phyloP scores from a whole-genome alignment of 805 yeast genomes.

The Clavispora vitiphila region DNA sequence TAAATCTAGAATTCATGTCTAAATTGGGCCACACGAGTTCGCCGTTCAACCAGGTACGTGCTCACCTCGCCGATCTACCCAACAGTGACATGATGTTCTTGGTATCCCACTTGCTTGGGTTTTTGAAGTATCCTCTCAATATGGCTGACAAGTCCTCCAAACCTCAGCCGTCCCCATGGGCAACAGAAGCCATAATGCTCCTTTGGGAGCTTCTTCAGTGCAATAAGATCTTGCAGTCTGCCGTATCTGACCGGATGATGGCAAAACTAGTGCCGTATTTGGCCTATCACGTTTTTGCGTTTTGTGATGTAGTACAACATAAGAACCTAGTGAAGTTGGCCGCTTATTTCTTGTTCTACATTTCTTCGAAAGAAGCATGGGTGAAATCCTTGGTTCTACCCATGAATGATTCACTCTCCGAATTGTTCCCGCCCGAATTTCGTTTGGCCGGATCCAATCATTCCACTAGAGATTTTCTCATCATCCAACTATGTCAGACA shows the following conservation, averaged over 20 bases:
- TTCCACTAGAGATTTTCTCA: slow-evolving; percentile 61
- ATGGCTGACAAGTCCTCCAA: slow-evolving; percentile 1
- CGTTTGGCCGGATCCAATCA: slow-evolving; percentile 37
- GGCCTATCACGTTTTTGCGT: slow-evolving; percentile 53
- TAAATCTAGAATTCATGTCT: not conserved
- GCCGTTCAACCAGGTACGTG: slow-evolving; percentile 46
- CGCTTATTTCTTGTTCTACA: slow-evolving; percentile 47
- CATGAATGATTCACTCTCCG: slow-evolving; percentile 40
- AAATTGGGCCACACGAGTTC: not conserved
- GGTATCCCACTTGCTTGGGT: slow-evolving; percentile 41
- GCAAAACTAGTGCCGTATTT: slow-evolving; percentile 51
- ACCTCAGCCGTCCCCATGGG: slow-evolving; percentile 37
- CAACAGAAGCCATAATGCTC: slow-evolving; percentile 55
- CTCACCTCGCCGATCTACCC: slow-evolving; percentile 47
- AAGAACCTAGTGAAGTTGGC: slow-evolving; percentile 45
- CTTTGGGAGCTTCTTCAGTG: slow-evolving; percentile 77
- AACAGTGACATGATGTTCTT: slow-evolving; percentile 51
- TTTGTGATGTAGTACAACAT: slow-evolving; percentile 34
- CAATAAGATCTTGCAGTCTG: slow-evolving; percentile 51
- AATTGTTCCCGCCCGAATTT: slow-evolving; percentile 49
- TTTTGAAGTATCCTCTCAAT: slow-evolving; percentile 16
- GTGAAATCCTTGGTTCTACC: slow-evolving; percentile 40
- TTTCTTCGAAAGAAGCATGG: slow-evolving; percentile 39
- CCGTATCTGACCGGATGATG: slow-evolving; percentile 37
- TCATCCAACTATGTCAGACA: slow-evolving; percentile 43